Evolutionary conservation across 2,329 filamentous ascomycete genomes (phyloP).

Genomic region (Pseudopyrenochaeta lycopersici): DNA sequence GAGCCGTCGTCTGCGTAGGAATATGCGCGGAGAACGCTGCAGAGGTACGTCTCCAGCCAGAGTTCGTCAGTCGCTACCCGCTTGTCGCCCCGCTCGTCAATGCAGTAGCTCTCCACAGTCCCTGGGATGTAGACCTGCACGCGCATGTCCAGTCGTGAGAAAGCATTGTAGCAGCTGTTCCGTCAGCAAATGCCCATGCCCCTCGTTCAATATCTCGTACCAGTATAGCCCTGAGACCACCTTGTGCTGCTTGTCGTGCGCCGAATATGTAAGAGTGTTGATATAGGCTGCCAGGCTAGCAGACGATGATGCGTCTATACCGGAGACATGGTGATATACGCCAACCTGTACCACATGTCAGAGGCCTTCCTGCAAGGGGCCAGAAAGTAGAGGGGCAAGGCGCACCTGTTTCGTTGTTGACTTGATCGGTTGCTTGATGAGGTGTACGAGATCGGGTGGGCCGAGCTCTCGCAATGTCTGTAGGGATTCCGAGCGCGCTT

Average conservation of each 20-base stretch:
- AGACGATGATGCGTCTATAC: constrained; percentile 95
- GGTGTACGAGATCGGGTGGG: constrained; percentile 93
- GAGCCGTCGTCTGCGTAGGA: constrained; percentile 96
- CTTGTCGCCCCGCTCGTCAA: constrained; percentile 96
- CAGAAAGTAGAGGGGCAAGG: neutral
- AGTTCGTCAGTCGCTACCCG: constrained; percentile 90
- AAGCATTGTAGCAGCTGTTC: constrained; percentile 92
- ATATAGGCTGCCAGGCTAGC: constrained; percentile 97
- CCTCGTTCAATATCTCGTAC: constrained; percentile 57
- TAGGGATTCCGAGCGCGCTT: constrained; percentile 89
- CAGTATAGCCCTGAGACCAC: constrained; percentile 95
- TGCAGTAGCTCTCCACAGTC: constrained; percentile 95
- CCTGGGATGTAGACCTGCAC: constrained; percentile 97
- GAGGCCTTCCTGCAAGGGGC: constrained; percentile 9
- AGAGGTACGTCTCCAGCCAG: constrained; percentile 97
- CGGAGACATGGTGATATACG: constrained; percentile 97
- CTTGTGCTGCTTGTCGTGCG: constrained; percentile 84
- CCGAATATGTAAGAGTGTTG: constrained; percentile 93
- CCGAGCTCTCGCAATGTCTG: constrained; percentile 88
- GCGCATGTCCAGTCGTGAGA: constrained; percentile 97
- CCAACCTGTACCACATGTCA: constrained; percentile 68
- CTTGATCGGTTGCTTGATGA: constrained; percentile 79
- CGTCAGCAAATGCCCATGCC: constrained; percentile 36
- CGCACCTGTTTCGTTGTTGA: constrained; percentile 65
- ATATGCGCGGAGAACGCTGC: constrained; percentile 91